phyloP scores from a whole-genome alignment of 1,284 basidiomycete species.

The Sanguinoderma infundibulare region DNA sequence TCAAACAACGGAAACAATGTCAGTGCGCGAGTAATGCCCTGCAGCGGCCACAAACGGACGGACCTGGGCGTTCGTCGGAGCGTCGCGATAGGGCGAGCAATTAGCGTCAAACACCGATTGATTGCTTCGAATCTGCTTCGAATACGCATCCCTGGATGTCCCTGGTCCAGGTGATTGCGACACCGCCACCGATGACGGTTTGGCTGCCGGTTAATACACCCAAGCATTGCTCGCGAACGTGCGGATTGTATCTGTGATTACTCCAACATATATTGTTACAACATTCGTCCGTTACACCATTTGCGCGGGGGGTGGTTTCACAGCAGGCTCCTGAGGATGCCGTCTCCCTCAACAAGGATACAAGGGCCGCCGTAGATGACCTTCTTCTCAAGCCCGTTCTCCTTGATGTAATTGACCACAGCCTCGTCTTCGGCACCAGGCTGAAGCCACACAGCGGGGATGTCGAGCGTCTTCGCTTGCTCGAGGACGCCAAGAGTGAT shows the following conservation, averaged over 20 bases:
- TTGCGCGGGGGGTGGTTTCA: slow-evolving; percentile 2
- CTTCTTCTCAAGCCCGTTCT: slow-evolving; percentile 58
- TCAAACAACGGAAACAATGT: neutral
- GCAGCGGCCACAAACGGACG: neutral
- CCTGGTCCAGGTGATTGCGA: no score
- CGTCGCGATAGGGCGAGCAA: no score
- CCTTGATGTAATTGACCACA: slow-evolving; percentile 54
- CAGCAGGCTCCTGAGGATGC: slow-evolving; percentile 41
- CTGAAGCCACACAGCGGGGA: slow-evolving; percentile 84
- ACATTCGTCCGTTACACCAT: no score
- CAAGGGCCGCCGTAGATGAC: slow-evolving; percentile 80
- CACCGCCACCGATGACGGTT: no score
- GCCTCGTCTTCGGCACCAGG: slow-evolving; percentile 77
- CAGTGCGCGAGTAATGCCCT: neutral
- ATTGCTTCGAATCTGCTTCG: no score
- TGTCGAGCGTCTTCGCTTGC: slow-evolving; percentile 61
- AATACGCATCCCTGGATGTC: no score
- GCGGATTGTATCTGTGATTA: neutral
- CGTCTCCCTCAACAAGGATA: slow-evolving; percentile 74
- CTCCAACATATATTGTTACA: neutral
- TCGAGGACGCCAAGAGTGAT: slow-evolving; percentile 49
- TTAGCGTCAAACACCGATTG: no score
- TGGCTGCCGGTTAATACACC: no score
- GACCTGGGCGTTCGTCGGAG: no score
- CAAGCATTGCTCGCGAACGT: neutral